phyloP scores from a whole-genome alignment of 2,329 filamentous ascomycete genomes.

The Saccharata proteae region DNA sequence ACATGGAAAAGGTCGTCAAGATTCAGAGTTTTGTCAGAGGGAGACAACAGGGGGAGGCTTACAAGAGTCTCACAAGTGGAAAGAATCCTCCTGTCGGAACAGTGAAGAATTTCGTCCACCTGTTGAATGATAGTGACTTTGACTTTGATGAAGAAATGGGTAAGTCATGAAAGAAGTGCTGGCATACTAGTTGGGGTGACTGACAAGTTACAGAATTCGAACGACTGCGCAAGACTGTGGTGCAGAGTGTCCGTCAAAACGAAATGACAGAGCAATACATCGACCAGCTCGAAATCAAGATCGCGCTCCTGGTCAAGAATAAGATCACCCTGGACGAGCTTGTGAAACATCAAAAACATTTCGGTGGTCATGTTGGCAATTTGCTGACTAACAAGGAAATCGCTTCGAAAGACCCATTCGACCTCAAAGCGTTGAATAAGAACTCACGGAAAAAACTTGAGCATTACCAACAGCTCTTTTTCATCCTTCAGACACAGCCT shows the following conservation, averaged over 20 bases:
- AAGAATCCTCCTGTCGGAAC: slow-evolving; percentile 96
- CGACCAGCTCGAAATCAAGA: slow-evolving; percentile 97
- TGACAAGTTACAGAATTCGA: slow-evolving; percentile 59
- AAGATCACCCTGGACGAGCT: slow-evolving; percentile 98
- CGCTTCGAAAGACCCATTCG: slow-evolving; percentile 80
- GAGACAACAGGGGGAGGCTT: slow-evolving; percentile 92
- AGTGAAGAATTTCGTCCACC: slow-evolving; percentile 94
- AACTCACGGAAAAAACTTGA: slow-evolving; percentile 90
- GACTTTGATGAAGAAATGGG: slow-evolving; percentile 94
- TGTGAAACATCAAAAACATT: slow-evolving; percentile 91
- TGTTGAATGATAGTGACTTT: slow-evolving; percentile 95
- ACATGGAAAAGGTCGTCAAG: slow-evolving; percentile 98
- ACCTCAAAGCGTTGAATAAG: slow-evolving; percentile 95
- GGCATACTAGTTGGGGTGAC: background rate
- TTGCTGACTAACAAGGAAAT: slow-evolving; percentile 83
- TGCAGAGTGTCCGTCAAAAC: slow-evolving; percentile 94
- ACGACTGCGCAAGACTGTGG: slow-evolving; percentile 83
- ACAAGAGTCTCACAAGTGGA: slow-evolving; percentile 90
- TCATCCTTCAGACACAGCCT: slow-evolving; percentile 90
- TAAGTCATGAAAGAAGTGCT: too few relatives aligned
- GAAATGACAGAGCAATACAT: slow-evolving; percentile 97
- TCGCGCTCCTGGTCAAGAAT: slow-evolving; percentile 95
- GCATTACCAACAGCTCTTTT: slow-evolving; percentile 95
- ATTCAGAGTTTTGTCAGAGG: slow-evolving; percentile 93
- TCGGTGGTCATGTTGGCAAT: slow-evolving; percentile 75